Conservation (phyloP, 257 asterid genomes). For the Prunella vulgaris region DNA sequence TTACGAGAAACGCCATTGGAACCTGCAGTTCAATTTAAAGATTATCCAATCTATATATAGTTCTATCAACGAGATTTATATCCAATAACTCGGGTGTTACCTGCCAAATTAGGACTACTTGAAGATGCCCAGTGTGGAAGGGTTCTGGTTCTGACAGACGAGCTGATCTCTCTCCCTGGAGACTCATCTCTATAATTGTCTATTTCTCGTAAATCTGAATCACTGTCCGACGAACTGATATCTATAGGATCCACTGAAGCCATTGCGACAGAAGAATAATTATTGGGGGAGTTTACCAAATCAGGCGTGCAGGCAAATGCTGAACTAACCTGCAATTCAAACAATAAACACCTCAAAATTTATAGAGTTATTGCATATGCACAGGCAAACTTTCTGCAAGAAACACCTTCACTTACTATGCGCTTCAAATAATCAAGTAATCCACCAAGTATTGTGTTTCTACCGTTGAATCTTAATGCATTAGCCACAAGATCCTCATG, state of each 20-base stretch:
- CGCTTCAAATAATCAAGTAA: conserved; percentile 32
- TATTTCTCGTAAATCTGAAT: conserved; percentile 74
- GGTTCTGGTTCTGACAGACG: conserved; percentile 31
- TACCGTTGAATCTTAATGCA: conserved; percentile 23
- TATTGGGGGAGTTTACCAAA: conserved; percentile 20
- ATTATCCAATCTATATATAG: conserved; percentile 14
- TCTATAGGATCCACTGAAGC: conserved; percentile 51
- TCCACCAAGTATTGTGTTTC: conserved; percentile 24
- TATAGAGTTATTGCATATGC: not conserved
- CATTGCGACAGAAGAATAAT: conserved; percentile 38
- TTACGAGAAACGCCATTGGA: conserved; percentile 22
- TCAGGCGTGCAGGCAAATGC: conserved; percentile 31
- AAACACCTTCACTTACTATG: conserved; percentile 32
- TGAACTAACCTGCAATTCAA: conserved; percentile 35
- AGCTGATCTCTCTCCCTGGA: conserved; percentile 52
- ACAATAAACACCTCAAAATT: conserved; percentile 19
- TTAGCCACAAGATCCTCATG: conserved; percentile 31
- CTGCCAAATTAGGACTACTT: conserved; percentile 28
- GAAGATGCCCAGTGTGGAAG: conserved; percentile 50
- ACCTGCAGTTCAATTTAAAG: conserved; percentile 35
- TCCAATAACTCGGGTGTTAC: conserved; percentile 30
- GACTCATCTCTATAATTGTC: conserved; percentile 65
- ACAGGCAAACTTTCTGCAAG: conserved; percentile 11
- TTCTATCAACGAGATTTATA: conserved; percentile 7
- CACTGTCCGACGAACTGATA: conserved; percentile 79